phyloP scores from a whole-genome alignment of 2,329 filamentous ascomycete species.

The Chaetomiaceae sp. region DNA sequence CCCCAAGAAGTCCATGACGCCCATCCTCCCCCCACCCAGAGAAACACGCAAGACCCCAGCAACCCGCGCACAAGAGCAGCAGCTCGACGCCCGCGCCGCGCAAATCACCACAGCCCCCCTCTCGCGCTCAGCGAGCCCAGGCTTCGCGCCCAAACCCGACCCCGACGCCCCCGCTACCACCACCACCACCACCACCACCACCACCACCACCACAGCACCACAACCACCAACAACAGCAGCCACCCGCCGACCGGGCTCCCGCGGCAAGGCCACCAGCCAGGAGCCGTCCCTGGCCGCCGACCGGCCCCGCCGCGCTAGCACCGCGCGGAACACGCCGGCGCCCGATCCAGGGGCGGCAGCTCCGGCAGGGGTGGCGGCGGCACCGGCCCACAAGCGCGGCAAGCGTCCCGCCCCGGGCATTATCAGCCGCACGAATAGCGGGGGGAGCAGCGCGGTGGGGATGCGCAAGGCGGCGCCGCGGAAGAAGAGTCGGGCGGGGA shows the following conservation, averaged over 20 bases:
- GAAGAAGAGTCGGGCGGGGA: conserved; percentile 51
- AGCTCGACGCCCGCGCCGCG: conserved; percentile 9
- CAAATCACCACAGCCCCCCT: conserved; percentile 12
- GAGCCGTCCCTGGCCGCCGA: conserved; percentile 48
- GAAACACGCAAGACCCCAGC: conserved; percentile 30
- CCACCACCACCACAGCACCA: neutral
- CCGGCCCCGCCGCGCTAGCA: conserved; percentile 50
- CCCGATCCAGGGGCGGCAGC: conserved; percentile 34
- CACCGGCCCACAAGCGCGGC: conserved; percentile 49
- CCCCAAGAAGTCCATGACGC: conserved; percentile 30
- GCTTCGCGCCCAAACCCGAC: conserved; percentile 31
- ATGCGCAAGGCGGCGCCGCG: conserved; percentile 63
- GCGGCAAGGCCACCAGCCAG: conserved; percentile 47
- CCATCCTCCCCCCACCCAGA: conserved; percentile 30
- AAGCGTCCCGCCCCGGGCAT: conserved; percentile 68
- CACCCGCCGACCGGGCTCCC: conserved; percentile 43
- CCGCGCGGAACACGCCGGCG: conserved; percentile 51
- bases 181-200: neutral
- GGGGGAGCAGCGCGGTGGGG: conserved; percentile 61
- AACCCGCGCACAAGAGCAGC: conserved; percentile 22
- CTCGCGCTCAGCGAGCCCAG: conserved; percentile 24
- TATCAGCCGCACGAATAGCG: conserved; percentile 56
- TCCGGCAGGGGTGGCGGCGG: conserved; percentile 18
- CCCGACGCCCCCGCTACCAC: conserved; percentile 10
- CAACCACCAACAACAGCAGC: conserved; percentile 13